Evolutionary conservation across 257 asterid species (phyloP), one percentile per base, ranked within the genome.

Genomic region (Solanum raphanifolium): DNA sequence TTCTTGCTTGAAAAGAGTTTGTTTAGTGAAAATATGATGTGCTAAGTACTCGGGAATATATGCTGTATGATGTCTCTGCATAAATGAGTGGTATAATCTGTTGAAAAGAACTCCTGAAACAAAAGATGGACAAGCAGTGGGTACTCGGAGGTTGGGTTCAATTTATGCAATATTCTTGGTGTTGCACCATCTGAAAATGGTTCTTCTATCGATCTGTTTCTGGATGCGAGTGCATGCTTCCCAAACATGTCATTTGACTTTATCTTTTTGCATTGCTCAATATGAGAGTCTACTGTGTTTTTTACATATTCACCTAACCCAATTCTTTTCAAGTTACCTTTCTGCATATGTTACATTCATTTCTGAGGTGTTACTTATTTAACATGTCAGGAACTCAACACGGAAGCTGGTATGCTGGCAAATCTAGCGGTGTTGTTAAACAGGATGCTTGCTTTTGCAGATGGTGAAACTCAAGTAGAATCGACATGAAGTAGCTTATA

Each of bases 331-430:
- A 60, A 60, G 27, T 58, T 20, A 21, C 68, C 68, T 58, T 21
- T 60, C 29, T 9, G 68, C 12, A 4, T 60, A 58, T 58, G 66
- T 43, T 43, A 27, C 27, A 81, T 81, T 38, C 27, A 34, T 39
- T 74, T 78, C 86, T 65, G 38, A 83, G 32, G 31, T 52, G 13
- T 68, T 73, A 13, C 83, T n/a, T 75, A 35, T 79, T 62, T 76
- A 60, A 52, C 52, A 84, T 90, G 39, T 86, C 92, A 95, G 98
- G 98, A 94, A 32, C 87, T 60, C 90, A 96, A 96, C 89, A 90
- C 94, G 2, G 98, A 96, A 55, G 99, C 99, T 7, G 98, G 95
- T 92, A 93, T 93, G 74, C 99, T 94, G 87, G 99, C 99, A 89
- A 96, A 96, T 90, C 89, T 93, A 43, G 98, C 91, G n/a, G 88